These are phyloP conservation scores for Trichoderma sp. DNA, from an alignment of 2,329 filamentous ascomycete genomes.

Conservation along the genomic window DNA sequence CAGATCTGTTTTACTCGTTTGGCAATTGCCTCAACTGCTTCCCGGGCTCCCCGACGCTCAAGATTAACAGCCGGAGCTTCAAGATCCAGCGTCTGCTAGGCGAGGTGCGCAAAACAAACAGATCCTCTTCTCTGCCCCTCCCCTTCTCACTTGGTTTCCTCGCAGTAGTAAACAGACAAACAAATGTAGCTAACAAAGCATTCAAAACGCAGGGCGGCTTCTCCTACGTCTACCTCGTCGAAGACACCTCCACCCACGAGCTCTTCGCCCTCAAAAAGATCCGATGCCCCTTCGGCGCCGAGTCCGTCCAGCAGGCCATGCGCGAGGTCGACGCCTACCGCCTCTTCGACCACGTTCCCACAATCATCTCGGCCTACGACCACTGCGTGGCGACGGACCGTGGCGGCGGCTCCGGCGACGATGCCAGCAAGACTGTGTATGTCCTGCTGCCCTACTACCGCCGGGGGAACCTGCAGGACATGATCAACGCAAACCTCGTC, in stretches of 20 bases:
- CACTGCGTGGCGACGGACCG: constrained; percentile 77
- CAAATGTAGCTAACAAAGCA: not conserved
- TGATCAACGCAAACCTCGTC: constrained; percentile 97
- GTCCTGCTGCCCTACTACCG: constrained; percentile 94
- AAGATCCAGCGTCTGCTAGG: constrained; percentile 92
- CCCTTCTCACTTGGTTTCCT: not conserved
- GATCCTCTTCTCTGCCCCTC: not conserved
- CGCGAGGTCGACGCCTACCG: constrained; percentile 97
- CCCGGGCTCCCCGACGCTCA: constrained; percentile 86
- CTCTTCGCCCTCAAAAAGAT: constrained; percentile 98
- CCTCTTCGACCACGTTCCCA: constrained; percentile 76
- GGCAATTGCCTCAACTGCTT: constrained; percentile 97
- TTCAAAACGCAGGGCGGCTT: constrained; percentile 77
- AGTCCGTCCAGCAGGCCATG: constrained; percentile 91
- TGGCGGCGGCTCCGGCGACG: constrained; percentile 58
- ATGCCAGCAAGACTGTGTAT: constrained; percentile 85
- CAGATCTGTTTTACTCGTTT: constrained; percentile 87
- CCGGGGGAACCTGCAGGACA: constrained; percentile 92
- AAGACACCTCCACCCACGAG: constrained; percentile 79
- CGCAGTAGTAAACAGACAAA: not conserved
- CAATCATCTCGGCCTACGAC: constrained; percentile 85
- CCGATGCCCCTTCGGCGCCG: constrained; percentile 93
- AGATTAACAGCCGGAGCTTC: constrained; percentile 92
- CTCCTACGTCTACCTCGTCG: constrained; percentile 97
- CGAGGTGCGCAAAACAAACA: constrained; percentile 59